Evolutionary conservation across 371 early-diverging fungal species (phyloP).

Genomic region (Coemansia sp.): DNA sequence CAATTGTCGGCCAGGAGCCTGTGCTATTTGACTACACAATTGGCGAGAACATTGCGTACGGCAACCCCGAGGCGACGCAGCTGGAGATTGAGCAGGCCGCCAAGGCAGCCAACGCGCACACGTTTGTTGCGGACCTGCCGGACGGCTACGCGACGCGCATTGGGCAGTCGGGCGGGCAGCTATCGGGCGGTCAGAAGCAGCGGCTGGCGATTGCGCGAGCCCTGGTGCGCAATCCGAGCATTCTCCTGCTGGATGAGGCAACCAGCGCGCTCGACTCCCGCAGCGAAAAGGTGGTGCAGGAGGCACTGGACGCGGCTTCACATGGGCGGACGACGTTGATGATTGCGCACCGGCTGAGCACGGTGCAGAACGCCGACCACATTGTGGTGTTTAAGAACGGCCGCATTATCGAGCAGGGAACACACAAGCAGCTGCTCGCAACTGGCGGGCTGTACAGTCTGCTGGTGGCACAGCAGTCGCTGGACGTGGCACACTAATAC

Average conservation of each 20-base stretch:
- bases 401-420: conserved; percentile 48
- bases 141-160: conserved; percentile 76
- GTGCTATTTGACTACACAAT: conserved; percentile 63
- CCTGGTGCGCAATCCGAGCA: conserved; percentile 66
- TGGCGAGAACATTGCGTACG: conserved; percentile 54
- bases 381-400: conserved; percentile 44
- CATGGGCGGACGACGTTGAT: conserved; percentile 75
- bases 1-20: conserved; percentile 80
- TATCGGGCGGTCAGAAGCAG: conserved; percentile 90
- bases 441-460: conserved; percentile 30
- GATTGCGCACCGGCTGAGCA: conserved; percentile 47
- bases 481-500: conserved; percentile 26
- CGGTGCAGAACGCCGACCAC: conserved; percentile 58
- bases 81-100: conserved; percentile 55
- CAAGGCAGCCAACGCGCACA: conserved; percentile 60
- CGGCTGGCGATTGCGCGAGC: conserved; percentile 61
- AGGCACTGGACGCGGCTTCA: conserved; percentile 80
- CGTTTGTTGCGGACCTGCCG: conserved; percentile 68
- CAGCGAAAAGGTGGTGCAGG: conserved; percentile 87
- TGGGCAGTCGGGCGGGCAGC: conserved; percentile 72
- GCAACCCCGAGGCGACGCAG: conserved; percentile 41
- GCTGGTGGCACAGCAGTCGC: conserved; percentile 43
- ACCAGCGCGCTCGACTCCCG: conserved; percentile 93
- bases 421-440: conserved; percentile 43
- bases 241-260: conserved; percentile 94